phyloP scores from a whole-genome alignment of 2,329 filamentous ascomycete species.

The Cytospora piceae region DNA sequence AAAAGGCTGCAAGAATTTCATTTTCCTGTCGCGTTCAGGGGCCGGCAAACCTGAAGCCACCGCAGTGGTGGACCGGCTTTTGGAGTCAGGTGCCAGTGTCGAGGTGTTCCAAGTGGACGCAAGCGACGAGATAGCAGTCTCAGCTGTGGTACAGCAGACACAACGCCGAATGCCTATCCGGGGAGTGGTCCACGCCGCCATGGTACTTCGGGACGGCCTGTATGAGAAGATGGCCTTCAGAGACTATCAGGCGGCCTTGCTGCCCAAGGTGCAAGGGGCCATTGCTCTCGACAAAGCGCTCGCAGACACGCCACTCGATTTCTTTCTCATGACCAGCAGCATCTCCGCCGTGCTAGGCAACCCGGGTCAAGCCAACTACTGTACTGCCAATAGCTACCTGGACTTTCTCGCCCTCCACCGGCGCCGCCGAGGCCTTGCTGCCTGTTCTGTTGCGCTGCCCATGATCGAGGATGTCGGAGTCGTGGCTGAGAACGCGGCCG shows the following conservation, averaged over 20 bases:
- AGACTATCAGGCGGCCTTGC: slow-evolving; percentile 48
- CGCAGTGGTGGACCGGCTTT: slow-evolving; percentile 32
- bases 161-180: not conserved
- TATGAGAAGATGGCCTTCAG: slow-evolving; percentile 56
- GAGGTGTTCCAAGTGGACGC: slow-evolving; percentile 30
- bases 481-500: slow-evolving; percentile 33
- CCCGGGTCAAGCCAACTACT: slow-evolving; percentile 1
- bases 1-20: slow-evolving; percentile 38
- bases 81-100: slow-evolving; percentile 30
- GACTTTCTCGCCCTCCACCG: slow-evolving; percentile 30
- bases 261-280: slow-evolving; percentile 56
- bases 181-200: slow-evolving; percentile 53
- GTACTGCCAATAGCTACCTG: slow-evolving; percentile 8
- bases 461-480: slow-evolving; percentile 40
- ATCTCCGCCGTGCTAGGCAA: not conserved
- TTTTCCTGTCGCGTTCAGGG: slow-evolving; percentile 41
- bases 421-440: not conserved
- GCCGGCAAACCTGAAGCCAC: slow-evolving; percentile 36
- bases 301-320: slow-evolving; percentile 22
- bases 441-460: slow-evolving; percentile 35
- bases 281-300: slow-evolving; percentile 57
- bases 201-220: slow-evolving; percentile 52
- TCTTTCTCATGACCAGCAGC: slow-evolving; percentile 7
- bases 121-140: slow-evolving; percentile 15
- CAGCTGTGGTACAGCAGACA: not conserved